Conservation (phyloP, 83 land plant genomes). For the Picea abies region DNA sequence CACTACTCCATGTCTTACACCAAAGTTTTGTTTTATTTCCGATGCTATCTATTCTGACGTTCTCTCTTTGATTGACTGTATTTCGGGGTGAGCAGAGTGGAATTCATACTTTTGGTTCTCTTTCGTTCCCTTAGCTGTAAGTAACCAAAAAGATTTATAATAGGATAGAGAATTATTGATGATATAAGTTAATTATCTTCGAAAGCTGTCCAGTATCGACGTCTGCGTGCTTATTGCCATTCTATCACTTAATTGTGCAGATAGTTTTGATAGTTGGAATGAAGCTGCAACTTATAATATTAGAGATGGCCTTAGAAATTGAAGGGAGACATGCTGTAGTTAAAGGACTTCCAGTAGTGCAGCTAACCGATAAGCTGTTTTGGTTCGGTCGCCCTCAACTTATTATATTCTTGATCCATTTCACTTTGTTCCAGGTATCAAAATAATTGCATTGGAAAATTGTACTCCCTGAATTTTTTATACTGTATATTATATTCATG, state of each 20-base stretch:
- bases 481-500: background rate
- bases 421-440: constrained; percentile 55
- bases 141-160: background rate
- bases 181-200: background rate
- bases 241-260: constrained; percentile 12
- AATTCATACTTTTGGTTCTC: constrained; percentile 16
- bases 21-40: background rate
- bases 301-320: constrained; percentile 62
- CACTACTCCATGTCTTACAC: background rate
- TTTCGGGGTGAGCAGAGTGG: constrained; percentile 22
- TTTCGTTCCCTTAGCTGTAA: constrained; percentile 29
- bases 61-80: background rate
- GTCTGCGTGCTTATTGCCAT: background rate
- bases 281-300: constrained; percentile 57
- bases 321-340: constrained; percentile 59
- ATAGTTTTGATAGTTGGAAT: constrained; percentile 51
- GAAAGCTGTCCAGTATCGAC: background rate
- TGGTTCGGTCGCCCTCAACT: constrained; percentile 68
- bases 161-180: background rate
- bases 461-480: too few relatives aligned
- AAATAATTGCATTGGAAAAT: too few relatives aligned
- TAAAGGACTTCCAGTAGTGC: constrained; percentile 64
- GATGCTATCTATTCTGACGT: background rate
- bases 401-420: constrained; percentile 54
- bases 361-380: constrained; percentile 54